Base-by-base conservation (phyloP, 202 grass and related monocot species). In the Bolboschoenoplectus hybrid region DNA sequence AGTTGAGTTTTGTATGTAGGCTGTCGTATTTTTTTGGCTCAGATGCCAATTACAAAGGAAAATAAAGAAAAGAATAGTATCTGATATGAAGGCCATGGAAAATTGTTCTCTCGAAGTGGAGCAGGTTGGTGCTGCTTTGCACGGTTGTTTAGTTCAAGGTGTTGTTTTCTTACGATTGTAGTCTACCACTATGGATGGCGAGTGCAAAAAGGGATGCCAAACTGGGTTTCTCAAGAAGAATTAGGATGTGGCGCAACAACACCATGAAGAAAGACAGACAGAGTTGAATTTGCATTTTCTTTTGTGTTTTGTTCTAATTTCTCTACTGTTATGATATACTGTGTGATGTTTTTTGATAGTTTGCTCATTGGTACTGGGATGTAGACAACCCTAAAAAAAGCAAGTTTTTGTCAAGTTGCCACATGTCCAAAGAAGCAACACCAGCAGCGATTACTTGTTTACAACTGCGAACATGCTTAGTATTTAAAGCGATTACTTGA, bases 1-100 rank as follows among this genome's bases (percentile, higher is more conserved):
- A 98, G 62, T 89, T 98, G 87, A 95, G 95, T 81, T 80, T 98
- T 11, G 86, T 91, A 55, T 96, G 87, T 81, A 90, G 89, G 55
- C 86, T 95, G 74, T 91, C 93, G 1, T 95, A 89, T 83, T 51
- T 96, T 62, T 96, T 62, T 96, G 90, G 90, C 78, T 98, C 47
- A 81, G 89, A 49, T 92, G 93, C 9, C 74, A 34, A 2, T 66
- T 88, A 46, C 16, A 51, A 35, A 92, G 80, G 77, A 83, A 67
- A 50, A 36, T 39, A 36, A 82, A 84, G 56, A 88, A 85, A 81
- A 83, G 56, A 56, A 43, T 53, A 51, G 79, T 69, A 3, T 57
- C 78, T 45, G 82, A 97, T 80, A 89, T 87, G n/a, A n/a, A 87
- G 7, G 90, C 74, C 8, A 86, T 86, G 14, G 94, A 92, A 68